These are phyloP conservation scores for Sugiyamaella marilandica DNA, from an alignment of 805 yeast species.

Conservation along the genomic window DNA sequence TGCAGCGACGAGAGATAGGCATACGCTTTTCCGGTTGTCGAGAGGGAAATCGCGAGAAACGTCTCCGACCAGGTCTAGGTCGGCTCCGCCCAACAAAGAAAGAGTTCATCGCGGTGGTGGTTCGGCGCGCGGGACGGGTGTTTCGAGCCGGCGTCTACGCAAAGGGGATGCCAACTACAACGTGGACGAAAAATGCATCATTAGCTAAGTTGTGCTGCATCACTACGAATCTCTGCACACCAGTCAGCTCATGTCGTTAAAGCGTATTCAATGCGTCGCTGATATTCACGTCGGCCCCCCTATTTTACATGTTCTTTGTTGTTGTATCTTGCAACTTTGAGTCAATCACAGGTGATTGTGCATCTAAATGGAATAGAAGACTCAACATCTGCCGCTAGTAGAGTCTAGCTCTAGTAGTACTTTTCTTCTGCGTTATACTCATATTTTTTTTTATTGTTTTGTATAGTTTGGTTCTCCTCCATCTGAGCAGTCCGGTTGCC, in stretches of 20 bases:
- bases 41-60: neutral
- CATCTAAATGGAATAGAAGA: no score
- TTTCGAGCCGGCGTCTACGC: neutral
- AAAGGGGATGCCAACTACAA: neutral
- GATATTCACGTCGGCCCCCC: neutral
- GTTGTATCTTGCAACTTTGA: neutral
- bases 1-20: neutral
- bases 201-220: neutral
- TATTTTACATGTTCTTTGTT: neutral
- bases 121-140: no score
- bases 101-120: no score
- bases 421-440: no score
- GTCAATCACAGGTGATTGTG: no score
- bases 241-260: neutral
- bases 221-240: neutral
- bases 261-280: neutral
- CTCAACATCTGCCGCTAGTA: no score
- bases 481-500: no score
- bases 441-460: no score
- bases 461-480: no score
- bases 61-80: constrained; percentile 1
- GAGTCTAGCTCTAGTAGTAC: no score
- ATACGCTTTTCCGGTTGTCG: neutral
- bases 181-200: constrained; percentile 10
- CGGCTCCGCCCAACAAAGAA: constrained; percentile 11